Evolutionary conservation across 371 early-diverging fungal species (phyloP).

Genomic region (Mucor velutinosus): DNA sequence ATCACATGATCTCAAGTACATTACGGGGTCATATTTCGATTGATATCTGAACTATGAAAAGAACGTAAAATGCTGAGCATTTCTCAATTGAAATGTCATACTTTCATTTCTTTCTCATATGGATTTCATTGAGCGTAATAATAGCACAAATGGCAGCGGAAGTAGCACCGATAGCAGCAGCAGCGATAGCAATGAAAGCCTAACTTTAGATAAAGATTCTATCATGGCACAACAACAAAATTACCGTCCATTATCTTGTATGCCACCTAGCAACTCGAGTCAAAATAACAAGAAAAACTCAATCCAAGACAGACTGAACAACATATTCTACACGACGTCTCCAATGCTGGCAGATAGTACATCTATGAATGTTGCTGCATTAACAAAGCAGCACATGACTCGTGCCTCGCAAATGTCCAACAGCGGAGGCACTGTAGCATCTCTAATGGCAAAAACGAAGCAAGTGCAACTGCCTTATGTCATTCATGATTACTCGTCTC

Average conservation of each 20-base stretch:
- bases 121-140: background rate
- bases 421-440: background rate
- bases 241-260: constrained; percentile 7
- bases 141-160: background rate
- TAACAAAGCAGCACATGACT: constrained; percentile 16
- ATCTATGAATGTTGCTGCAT: constrained; percentile 3
- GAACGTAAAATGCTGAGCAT: background rate
- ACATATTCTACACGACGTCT: constrained; percentile 18
- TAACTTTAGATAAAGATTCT: background rate
- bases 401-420: constrained; percentile 13
- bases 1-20: background rate
- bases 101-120: background rate
- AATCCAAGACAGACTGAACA: constrained; percentile 7
- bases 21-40: background rate
- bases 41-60: background rate
- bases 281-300: constrained; percentile 9
- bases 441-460: constrained; percentile 5
- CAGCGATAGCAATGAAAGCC: background rate
- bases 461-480: constrained; percentile 32
- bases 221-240: background rate
- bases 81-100: background rate
- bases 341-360: background rate
- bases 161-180: constrained; percentile 1
- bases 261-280: constrained; percentile 4
- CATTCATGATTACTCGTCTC: constrained; percentile 66